Evolutionary conservation across 768 basidiomycete species (phyloP).

Genomic region (Calocybe gangraenosa): DNA sequence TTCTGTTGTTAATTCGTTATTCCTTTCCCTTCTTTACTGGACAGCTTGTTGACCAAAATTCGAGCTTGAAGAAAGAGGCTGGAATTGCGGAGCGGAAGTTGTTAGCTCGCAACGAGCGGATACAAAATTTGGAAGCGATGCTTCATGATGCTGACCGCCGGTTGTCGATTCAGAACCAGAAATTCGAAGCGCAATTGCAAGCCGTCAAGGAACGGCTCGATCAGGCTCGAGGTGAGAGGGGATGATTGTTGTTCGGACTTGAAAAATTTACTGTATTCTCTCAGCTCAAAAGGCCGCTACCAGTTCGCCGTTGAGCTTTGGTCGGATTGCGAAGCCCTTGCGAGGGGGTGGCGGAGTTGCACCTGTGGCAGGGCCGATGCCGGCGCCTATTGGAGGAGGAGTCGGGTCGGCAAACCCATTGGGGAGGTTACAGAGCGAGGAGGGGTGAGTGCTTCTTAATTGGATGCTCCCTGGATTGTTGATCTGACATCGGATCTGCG

Average conservation of each 20-base stretch:
- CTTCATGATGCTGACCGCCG: constrained; percentile 93
- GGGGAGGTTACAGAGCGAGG: constrained; percentile 75
- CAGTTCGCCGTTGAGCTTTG: constrained; percentile 76
- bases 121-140: constrained; percentile 91
- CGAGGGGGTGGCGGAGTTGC: constrained; percentile 75
- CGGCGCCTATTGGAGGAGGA: constrained; percentile 37
- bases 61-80: constrained; percentile 94
- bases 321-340: constrained; percentile 94
- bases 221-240: constrained; percentile 77
- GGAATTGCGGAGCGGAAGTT: constrained; percentile 96
- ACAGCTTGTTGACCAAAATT: constrained; percentile 98
- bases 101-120: constrained; percentile 94
- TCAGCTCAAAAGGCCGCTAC: constrained; percentile 75
- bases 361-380: constrained; percentile 33
- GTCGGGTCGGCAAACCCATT: constrained; percentile 61
- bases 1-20: not conserved
- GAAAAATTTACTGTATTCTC: constrained; percentile 12
- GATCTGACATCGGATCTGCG: constrained; percentile 13
- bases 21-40: constrained; percentile 13
- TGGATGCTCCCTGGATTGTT: constrained; percentile 11
- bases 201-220: constrained; percentile 89
- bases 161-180: constrained; percentile 89
- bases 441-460: constrained; percentile 37
- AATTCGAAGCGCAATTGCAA: constrained; percentile 91
- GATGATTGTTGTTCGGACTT: constrained; percentile 8